Evolutionary conservation across 2,329 filamentous ascomycete genomes (phyloP), one percentile per base, ranked within the genome.

Genomic region (Trichophyton simii): DNA sequence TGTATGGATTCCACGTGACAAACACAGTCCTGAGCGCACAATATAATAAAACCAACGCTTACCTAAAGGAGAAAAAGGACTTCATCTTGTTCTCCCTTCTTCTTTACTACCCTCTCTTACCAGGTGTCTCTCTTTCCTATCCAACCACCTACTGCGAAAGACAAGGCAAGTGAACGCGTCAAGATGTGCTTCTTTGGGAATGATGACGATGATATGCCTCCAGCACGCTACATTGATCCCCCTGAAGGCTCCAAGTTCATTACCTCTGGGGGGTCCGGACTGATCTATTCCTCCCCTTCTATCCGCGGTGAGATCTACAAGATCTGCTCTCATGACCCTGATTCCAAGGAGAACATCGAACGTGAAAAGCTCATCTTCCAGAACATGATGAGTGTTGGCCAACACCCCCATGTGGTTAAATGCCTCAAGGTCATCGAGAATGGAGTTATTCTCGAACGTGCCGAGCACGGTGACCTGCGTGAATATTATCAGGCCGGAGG

Each of bases 381-480:
- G 7, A 57, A 57, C 20, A 58, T 62, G 25, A 34, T 28, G 58
- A 57, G 54, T n/a, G 28, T 31, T 25, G 60, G 38, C 9, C 28
- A 44, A 5, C 60, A 62, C 41, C 60, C 57, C 20, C 52, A 62
- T 44, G 50, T 62, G 18, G 31, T 62, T 22, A 62, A 52, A 20
- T 59, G 57, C 34, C 11, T 55, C 25, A 20, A 36, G 8, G 9
- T 59, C 15, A 31, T 59, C 3, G 20, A 58, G 8, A 50, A 52
- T 46, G 61, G 61, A 20, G 42, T 62, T 54, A 28, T 55, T 22
- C 52, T 60, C 11, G 58, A 60, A 13, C 58, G 52, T 58, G 61
- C 61, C 9, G n/a, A 50, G 20, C 42, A 60, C n/a, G 50, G 58
- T 44, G 48, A 58, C n/a, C 50, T 62, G 36, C 58, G 50, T 9